A percentile compares a stretch with the other conserved stretches of the same genome.
Evolutionary conservation across 108 stramenopile genomes (phyloP).

Genomic region (Conticribra weissflogii): DNA sequence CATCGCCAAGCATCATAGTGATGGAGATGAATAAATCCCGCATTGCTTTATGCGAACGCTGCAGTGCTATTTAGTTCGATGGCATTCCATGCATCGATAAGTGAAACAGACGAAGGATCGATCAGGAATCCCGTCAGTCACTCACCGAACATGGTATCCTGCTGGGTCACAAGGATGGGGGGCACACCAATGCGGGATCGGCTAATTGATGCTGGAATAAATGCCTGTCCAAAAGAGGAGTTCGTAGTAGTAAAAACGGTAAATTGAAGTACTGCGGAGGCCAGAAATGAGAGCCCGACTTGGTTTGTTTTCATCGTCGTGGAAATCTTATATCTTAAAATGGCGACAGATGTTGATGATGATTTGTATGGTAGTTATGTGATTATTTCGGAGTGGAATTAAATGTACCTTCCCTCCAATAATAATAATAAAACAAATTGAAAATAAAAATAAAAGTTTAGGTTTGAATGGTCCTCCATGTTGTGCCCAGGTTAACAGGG

Average conservation of each 20-base stretch:
- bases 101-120: neutral
- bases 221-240: neutral
- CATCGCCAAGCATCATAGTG: no score
- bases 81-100: neutral
- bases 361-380: no score
- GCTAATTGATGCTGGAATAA: neutral
- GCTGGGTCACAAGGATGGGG: neutral
- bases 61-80: neutral
- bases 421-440: no score
- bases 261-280: neutral
- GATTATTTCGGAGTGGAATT: no score
- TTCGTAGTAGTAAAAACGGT: neutral
- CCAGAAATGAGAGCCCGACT: neutral
- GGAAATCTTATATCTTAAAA: no score
- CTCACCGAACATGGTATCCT: neutral
- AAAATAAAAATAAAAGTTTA: no score
- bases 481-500: no score
- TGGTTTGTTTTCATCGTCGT: neutral
- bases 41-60: no score
- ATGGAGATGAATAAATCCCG: no score
- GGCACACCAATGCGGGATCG: neutral
- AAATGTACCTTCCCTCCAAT: no score
- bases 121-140: neutral
- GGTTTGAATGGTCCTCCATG: no score
- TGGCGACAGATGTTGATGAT: no score